Conservation (phyloP, 257 asterid genomes). For the Fraxinus excelsior region DNA sequence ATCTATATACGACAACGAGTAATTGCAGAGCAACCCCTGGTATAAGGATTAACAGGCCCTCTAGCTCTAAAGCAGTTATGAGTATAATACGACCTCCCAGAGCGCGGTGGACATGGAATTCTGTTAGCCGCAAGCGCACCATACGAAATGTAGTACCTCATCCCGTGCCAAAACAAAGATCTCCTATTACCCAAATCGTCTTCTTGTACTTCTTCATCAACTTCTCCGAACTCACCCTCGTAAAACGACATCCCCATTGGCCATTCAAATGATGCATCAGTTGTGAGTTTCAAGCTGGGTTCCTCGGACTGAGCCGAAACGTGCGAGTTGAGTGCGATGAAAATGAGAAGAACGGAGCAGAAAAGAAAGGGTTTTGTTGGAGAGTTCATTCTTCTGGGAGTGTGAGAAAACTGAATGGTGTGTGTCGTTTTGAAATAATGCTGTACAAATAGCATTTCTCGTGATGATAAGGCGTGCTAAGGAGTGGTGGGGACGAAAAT, state of each 20-base stretch:
- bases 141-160: slow-evolving; percentile 67
- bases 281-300: slow-evolving; percentile 11
- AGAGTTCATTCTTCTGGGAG: slow-evolving; percentile 20
- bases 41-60: slow-evolving; percentile 77
- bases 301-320: slow-evolving; percentile 31
- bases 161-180: slow-evolving; percentile 60
- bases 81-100: slow-evolving; percentile 85
- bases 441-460: too few species aligned
- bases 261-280: slow-evolving; percentile 36
- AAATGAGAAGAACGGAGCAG: slow-evolving; percentile 27
- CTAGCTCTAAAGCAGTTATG: slow-evolving; percentile 62
- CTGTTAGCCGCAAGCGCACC: slow-evolving; percentile 74
- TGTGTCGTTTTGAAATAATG: not conserved
- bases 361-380: slow-evolving; percentile 23
- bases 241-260: slow-evolving; percentile 34
- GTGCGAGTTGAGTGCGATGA: not conserved
- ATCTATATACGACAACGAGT: slow-evolving; percentile 61
- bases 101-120: slow-evolving; percentile 79
- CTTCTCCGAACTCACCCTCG: slow-evolving; percentile 10
- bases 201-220: slow-evolving; percentile 12
- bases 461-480: not conserved
- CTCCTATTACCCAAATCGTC: slow-evolving; percentile 35
- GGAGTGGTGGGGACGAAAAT: not conserved
- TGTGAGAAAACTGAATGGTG: not conserved
- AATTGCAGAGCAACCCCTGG: slow-evolving; percentile 84